Base-by-base conservation (phyloP, 495 filamentous ascomycete species). In the Aspergillus mulundensis region DNA sequence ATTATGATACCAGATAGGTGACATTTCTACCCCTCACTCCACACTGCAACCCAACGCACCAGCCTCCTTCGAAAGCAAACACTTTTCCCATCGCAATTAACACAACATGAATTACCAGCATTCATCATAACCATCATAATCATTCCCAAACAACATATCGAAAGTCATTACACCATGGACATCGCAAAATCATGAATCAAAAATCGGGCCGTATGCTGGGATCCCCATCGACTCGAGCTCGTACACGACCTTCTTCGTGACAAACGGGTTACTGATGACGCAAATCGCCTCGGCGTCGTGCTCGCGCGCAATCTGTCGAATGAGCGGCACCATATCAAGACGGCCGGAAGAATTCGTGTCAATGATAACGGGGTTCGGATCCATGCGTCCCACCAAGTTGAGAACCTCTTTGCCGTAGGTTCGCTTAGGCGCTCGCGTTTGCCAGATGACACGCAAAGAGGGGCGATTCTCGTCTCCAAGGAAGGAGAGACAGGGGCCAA, bases 161-260 rank as follows among this genome's bases (percentile, higher is more conserved):
- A 44, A 19, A 18, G 24, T 44, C 38, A 44, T 44, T 19, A 44
- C 5, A 19, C 2, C 18, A 24, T 44, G 24, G 3, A 19, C 11
- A 42, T 44, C 21, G 32, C 3, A 4, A 7, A 24, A 47, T 77
- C 69, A 91, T 24, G 88, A 91, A 73, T 92, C 89, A 68, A 89
- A 92, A 58, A 94, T 88, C 6, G 89, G 84, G 25, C 88, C 89
- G 71, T 84, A 92, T 4, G 88, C 86, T 12, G 86, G 81, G 23
- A 90, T 70, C 0, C 87, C 86, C 48, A 84, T 75, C 8, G 73
- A 78, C 65, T 91, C 86, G 61, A 94, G 74, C 19, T 84, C 87
- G 71, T 85, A 89, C 6, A 91, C 86, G 34, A 91, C 78, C 67
- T 83, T 83, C 63, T 77, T 74, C 41, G 88, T 92, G 47, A 90